Base-by-base conservation (phyloP, 768 basidiomycete species). In the Lentinula raphanica region DNA sequence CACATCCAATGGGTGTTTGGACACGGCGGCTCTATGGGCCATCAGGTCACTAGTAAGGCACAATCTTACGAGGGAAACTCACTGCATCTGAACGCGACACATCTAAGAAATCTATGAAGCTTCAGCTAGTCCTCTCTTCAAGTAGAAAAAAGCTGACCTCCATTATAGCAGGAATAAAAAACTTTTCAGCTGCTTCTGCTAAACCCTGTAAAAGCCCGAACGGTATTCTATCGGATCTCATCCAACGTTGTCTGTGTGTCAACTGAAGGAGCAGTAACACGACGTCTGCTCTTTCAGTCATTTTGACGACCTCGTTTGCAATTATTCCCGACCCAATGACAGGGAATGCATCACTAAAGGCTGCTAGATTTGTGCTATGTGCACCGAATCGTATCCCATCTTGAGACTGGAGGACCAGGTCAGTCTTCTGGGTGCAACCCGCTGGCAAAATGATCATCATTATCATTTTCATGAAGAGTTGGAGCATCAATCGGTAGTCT, bases 181-280 rank as follows among this genome's bases (percentile, higher is more conserved):
- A 36, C 13, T 53, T 39, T 25, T 53, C 36, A 9, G n/a, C 21
- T 11, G 51, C 32, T 8, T 53, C 36, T 25, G 51, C 51, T 21
- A 50, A 13, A 13, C 51, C 39, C 3, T 38, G 19, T 12, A 53
- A 17, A 15, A 53, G 21, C 6, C 23, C 32, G 13, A 39, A 53
- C 13, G 35, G 36, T 19, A 53, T 38, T 25, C 27, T 36, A 32
- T 36, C 32, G 2, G 40, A 45, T 15, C 42, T 45, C 7, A 28
- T 12, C 27, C 29, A 45, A 13, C 40, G 42, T 19, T 56, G 54
- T 12, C 29, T 28, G 17, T 56, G 54, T n/a, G 27, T 56, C 11
- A 56, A 25, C 13, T 56, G 25, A 13, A 56, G 54, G 32, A 56
- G 54, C 31, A 56, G 8, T 23, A 56, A 11, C 36, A 56, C 39